These are phyloP conservation scores for Plantago coronopus DNA, from an alignment of 305 asterid genomes.

Conservation along the genomic window DNA sequence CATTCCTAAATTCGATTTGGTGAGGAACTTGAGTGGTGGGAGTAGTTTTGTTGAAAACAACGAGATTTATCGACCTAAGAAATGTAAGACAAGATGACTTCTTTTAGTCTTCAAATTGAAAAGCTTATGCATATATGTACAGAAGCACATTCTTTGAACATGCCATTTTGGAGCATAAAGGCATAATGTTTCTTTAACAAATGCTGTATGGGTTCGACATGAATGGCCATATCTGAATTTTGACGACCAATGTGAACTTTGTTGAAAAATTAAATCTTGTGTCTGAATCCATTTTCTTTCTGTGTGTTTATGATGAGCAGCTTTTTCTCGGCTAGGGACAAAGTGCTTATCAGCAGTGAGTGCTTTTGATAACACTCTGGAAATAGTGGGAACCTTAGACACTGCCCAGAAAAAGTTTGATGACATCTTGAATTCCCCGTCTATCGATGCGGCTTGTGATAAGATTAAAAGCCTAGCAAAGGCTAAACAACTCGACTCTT, in stretches of 20 bases:
- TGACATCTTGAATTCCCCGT: constrained; percentile 72
- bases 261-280: background rate
- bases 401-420: constrained; percentile 84
- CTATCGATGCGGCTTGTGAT: constrained; percentile 82
- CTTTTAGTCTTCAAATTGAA: too few relatives aligned
- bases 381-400: constrained; percentile 75
- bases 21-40: too few relatives aligned
- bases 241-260: too few relatives aligned
- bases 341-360: constrained; percentile 92
- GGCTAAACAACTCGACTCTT: constrained; percentile 84
- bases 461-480: constrained; percentile 83
- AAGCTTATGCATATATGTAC: too few relatives aligned
- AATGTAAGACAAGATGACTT: too few relatives aligned
- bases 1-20: too few relatives aligned
- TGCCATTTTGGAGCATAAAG: too few relatives aligned
- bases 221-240: too few relatives aligned
- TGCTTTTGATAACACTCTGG: constrained; percentile 91
- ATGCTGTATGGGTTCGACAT: too few relatives aligned
- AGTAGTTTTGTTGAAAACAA: constrained; percentile 1
- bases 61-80: constrained; percentile 1
- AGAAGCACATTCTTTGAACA: too few relatives aligned
- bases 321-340: constrained; percentile 74
- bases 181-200: too few relatives aligned
- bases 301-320: constrained; percentile 46
- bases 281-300: constrained; percentile 17